phyloP scores from a whole-genome alignment of 345 rosid genomes.

The Trapa bicornis region DNA sequence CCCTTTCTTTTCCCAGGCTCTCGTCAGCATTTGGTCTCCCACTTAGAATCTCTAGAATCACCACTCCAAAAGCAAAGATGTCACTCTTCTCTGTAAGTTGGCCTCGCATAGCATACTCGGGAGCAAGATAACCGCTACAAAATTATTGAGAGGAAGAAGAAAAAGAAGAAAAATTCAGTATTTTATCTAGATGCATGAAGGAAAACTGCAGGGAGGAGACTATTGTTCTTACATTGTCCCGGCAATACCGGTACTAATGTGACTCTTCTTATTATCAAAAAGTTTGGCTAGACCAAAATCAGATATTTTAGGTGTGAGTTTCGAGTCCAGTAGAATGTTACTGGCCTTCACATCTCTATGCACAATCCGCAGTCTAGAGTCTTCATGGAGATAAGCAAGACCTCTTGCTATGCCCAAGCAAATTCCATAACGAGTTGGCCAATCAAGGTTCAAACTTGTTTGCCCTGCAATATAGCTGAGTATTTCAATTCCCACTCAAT shows the following conservation, averaged over 20 bases:
- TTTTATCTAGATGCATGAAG: too few relatives aligned
- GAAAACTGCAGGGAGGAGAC: too few relatives aligned
- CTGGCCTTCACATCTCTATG: slow-evolving; percentile 50
- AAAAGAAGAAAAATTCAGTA: too few relatives aligned
- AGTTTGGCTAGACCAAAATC: slow-evolving; percentile 57
- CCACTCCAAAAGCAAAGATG: too few relatives aligned
- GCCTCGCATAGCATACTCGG: too few relatives aligned
- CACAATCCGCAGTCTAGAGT: slow-evolving; percentile 43
- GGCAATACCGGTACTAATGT: slow-evolving; percentile 46
- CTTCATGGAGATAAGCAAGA: slow-evolving; percentile 48
- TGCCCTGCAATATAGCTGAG: slow-evolving; percentile 22
- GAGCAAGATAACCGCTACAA: too few relatives aligned
- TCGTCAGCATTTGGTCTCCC: too few relatives aligned
- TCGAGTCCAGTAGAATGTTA: slow-evolving; percentile 36
- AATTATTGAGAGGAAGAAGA: too few relatives aligned
- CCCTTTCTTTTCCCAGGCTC: too few relatives aligned
- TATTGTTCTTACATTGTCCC: slow-evolving; percentile 22
- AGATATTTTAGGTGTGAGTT: slow-evolving; percentile 42
- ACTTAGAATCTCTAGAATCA: too few relatives aligned
- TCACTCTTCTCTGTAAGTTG: too few relatives aligned
- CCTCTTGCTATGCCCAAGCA: slow-evolving; percentile 50
- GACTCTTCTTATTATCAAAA: slow-evolving; percentile 40
- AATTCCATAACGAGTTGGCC: slow-evolving; percentile 28
- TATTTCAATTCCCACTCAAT: too few relatives aligned
- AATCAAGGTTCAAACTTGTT: slow-evolving; percentile 22